These are phyloP conservation scores for Parastagonospora avenae DNA, from an alignment of 2,329 filamentous ascomycete species.

Conservation along the genomic window DNA sequence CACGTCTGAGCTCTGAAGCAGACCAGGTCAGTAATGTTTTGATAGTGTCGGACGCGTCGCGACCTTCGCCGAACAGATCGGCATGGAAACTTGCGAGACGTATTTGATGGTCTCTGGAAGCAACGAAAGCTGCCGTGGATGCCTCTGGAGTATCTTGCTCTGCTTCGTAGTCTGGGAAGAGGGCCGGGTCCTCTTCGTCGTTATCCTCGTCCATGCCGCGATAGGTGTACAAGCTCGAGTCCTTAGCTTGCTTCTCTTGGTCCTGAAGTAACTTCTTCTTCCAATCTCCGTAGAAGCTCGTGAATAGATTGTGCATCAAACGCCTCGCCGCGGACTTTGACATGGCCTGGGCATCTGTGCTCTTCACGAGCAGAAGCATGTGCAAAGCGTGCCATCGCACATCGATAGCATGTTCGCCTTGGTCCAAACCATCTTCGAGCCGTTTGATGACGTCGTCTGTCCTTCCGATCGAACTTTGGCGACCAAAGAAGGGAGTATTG, in stretches of 20 bases:
- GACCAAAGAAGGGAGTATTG: slow-evolving; percentile 43
- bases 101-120: slow-evolving; percentile 41
- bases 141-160: slow-evolving; percentile 47
- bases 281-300: slow-evolving; percentile 80
- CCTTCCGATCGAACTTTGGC: slow-evolving; percentile 9
- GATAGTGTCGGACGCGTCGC: slow-evolving; percentile 27
- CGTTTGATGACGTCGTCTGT: slow-evolving; percentile 21
- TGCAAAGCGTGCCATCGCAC: slow-evolving; percentile 45
- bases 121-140: slow-evolving; percentile 9
- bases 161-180: slow-evolving; percentile 80
- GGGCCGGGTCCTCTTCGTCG: slow-evolving; percentile 73
- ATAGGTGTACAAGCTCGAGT: slow-evolving; percentile 81
- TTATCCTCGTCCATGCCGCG: slow-evolving; percentile 80
- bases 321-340: slow-evolving; percentile 30
- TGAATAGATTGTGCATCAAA: slow-evolving; percentile 69
- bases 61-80: slow-evolving; percentile 33
- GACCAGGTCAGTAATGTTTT: slow-evolving; percentile 40
- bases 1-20: slow-evolving; percentile 31
- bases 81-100: slow-evolving; percentile 41
- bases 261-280: slow-evolving; percentile 76
- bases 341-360: slow-evolving; percentile 25
- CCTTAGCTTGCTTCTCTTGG: slow-evolving; percentile 73
- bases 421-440: slow-evolving; percentile 25
- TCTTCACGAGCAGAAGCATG: slow-evolving; percentile 29
- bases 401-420: slow-evolving; percentile 31